Base-by-base conservation (phyloP, 148 eudicot species). In the Selenicereus undatus region DNA sequence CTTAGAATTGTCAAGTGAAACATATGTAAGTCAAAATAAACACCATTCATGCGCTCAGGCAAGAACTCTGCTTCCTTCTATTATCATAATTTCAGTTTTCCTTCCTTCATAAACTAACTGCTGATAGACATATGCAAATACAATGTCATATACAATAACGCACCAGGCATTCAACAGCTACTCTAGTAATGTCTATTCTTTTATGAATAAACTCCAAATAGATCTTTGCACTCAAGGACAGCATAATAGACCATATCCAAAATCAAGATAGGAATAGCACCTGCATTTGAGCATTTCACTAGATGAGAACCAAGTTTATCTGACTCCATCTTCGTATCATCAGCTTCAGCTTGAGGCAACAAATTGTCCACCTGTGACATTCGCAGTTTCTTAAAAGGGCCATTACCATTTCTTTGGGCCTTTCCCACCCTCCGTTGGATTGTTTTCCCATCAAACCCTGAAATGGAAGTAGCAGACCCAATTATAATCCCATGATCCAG, bases 371-470 rank as follows among this genome's bases (percentile, higher is more conserved):
- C 24, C 78, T 87, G 92, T 76, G 85, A 81, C 83, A 87, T 77
- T 81, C 93, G 86, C 27, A 89, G 88, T 88, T 86, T 89, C 86
- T 85, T 91, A 54, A 89, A 84, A 83, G 79, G 66, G 83, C 88
- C 90, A 84, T 79, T 86, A 75, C 85, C 89, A 62, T 75, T 86
- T 88, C 86, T 87, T 73, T 86, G 81, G 70, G 83, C 78, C 84
- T 89, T 91, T 71, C 89, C 90, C 70, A 82, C 81, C 86, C 86
- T 91, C 77, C 84, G 77, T 13, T 86, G 87, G 79, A 82, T 73
- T 69, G 83, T 90, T 82, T 93, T 94, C 74, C 83, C 93, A 45
- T 89, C 95, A 65, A 58, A 81, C n/a, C 75, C 88, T 16, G 94
- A 72, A 43, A 84, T 81, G 73, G 80, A 76, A 24, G 68, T 43